Conservation (phyloP, 495 filamentous ascomycete species). For the Pseudoneurospora amorphoporcata region DNA sequence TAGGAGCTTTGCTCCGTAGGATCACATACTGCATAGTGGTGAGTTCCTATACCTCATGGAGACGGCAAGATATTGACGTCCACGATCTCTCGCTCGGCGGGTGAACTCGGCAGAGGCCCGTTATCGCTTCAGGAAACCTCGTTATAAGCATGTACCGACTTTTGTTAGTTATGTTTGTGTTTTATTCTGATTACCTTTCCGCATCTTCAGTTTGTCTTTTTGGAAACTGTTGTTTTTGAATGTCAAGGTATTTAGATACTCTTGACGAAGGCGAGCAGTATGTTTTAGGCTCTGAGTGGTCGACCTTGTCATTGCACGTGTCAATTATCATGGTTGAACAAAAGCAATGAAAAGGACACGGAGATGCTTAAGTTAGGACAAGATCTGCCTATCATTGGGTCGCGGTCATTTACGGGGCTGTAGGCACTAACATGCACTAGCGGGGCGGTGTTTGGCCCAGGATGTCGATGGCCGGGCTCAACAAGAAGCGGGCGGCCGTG, state of each 20-base stretch:
- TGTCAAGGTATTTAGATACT: neutral
- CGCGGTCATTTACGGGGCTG: neutral
- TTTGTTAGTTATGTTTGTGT: neutral
- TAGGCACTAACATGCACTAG: neutral
- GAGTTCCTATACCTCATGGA: neutral
- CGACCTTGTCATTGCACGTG: neutral
- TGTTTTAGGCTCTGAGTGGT: neutral
- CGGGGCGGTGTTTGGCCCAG: conserved; percentile 3
- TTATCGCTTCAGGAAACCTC: neutral
- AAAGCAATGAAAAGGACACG: neutral
- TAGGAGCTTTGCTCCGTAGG: neutral
- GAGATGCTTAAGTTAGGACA: neutral
- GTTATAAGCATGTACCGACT: neutral
- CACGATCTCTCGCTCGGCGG: neutral
- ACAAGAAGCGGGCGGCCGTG: neutral
- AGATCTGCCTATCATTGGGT: neutral
- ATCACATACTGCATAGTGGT: neutral
- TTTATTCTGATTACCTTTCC: neutral
- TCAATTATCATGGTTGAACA: neutral
- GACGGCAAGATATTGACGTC: neutral
- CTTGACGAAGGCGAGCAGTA: neutral
- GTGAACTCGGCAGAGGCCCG: neutral
- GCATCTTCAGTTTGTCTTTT: neutral
- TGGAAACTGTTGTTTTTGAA: neutral
- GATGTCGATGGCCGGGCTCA: neutral